A percentile compares a stretch with the other conserved stretches of the same genome.
phyloP scores from a whole-genome alignment of 371 early-diverging fungal species.

The Mucor indicus region DNA sequence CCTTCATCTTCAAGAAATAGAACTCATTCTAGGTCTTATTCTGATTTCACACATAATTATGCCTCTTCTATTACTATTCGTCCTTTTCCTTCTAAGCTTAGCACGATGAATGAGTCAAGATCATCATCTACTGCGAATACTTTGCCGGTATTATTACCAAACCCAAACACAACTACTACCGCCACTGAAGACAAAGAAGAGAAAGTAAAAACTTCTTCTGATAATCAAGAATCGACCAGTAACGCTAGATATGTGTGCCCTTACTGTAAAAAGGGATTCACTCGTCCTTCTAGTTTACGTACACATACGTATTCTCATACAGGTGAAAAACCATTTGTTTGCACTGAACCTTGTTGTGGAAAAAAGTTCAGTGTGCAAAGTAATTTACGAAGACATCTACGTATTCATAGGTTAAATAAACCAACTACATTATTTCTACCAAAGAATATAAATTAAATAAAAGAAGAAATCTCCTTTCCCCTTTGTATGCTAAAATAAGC shows the following conservation, averaged over 20 bases:
- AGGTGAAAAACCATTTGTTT: conserved; percentile 72
- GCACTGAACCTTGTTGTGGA: conserved; percentile 58
- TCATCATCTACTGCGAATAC: too few relatives aligned
- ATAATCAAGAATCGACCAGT: not conserved
- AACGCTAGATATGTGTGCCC: conserved; percentile 53
- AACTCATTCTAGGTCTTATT: conserved; percentile 42
- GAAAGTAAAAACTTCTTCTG: not conserved
- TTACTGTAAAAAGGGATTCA: conserved; percentile 64
- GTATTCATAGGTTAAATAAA: conserved; percentile 36
- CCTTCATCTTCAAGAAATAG: conserved; percentile 7
- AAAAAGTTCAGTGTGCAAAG: conserved; percentile 71
- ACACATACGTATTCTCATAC: conserved; percentile 74
- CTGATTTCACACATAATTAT: conserved; percentile 43
- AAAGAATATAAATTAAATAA: conserved; percentile 8
- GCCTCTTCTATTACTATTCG: too few relatives aligned
- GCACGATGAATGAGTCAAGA: too few relatives aligned
- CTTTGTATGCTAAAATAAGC: too few relatives aligned
- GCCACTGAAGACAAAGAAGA: not conserved
- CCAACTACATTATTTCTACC: conserved; percentile 3
- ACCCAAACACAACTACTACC: too few relatives aligned
- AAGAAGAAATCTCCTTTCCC: too few relatives aligned
- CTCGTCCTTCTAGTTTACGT: conserved; percentile 64
- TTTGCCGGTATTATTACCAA: too few relatives aligned
- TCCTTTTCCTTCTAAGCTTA: too few relatives aligned
- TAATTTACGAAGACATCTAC: conserved; percentile 69